Evolutionary conservation across 768 basidiomycete genomes (phyloP).

Genomic region (Lentinula aciculospora): DNA sequence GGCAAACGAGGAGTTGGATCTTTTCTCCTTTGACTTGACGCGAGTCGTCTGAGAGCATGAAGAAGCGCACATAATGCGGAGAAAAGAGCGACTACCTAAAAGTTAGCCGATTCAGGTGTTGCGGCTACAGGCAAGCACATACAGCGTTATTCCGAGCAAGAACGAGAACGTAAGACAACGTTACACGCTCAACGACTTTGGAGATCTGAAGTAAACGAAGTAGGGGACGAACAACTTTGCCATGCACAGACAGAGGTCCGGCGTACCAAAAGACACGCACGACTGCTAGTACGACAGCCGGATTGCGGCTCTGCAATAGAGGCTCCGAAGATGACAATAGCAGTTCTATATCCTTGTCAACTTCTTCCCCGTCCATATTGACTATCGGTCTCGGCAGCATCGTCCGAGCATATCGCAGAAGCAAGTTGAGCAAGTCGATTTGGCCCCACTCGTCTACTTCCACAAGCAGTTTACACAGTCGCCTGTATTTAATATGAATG

Average conservation of each 20-base stretch:
- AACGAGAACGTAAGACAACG: slow-evolving; percentile 62
- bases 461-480: slow-evolving; percentile 75
- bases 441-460: slow-evolving; percentile 99
- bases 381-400: slow-evolving; percentile 69
- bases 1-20: slow-evolving; percentile 61
- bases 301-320: slow-evolving; percentile 80
- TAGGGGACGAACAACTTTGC: slow-evolving; percentile 64
- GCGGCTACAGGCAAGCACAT: slow-evolving; percentile 19
- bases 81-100: slow-evolving; percentile 56
- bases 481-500: slow-evolving; percentile 82
- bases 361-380: slow-evolving; percentile 39
- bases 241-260: slow-evolving; percentile 48
- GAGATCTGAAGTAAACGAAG: slow-evolving; percentile 66
- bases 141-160: slow-evolving; percentile 68
- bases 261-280: slow-evolving; percentile 72
- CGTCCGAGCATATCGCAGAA: slow-evolving; percentile 75
- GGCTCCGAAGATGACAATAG: slow-evolving; percentile 69
- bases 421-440: slow-evolving; percentile 67
- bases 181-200: slow-evolving; percentile 70
- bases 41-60: slow-evolving; percentile 65
- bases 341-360: slow-evolving; percentile 76
- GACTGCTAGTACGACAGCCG: slow-evolving; percentile 80
- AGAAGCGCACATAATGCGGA: slow-evolving; percentile 58
- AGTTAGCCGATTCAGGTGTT: neutral
- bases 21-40: slow-evolving; percentile 67